These are phyloP conservation scores for Russula griseocarnosa DNA, from an alignment of 768 basidiomycete species.

Conservation along the genomic window DNA sequence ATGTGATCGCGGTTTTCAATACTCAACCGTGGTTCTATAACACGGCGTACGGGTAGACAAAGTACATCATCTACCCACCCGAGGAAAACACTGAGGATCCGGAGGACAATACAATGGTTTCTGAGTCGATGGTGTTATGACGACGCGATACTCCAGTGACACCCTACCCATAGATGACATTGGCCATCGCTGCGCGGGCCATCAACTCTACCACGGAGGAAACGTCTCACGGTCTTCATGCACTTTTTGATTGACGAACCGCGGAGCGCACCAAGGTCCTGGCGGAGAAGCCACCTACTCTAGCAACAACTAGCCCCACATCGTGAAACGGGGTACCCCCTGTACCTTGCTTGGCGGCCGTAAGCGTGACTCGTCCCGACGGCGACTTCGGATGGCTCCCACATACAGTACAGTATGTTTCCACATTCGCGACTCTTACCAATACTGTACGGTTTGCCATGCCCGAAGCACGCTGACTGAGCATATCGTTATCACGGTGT, in stretches of 20 bases:
- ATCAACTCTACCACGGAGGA: neutral
- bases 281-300: neutral
- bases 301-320: neutral
- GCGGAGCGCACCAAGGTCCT: neutral
- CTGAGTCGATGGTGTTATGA: neutral
- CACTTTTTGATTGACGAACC: neutral
- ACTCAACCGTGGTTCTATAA: neutral
- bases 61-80: neutral
- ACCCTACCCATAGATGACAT: too few relatives aligned
- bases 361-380: too few relatives aligned
- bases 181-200: too few relatives aligned
- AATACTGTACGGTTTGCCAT: neutral
- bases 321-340: neutral
- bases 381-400: neutral
- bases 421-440: neutral
- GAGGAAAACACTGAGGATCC: neutral
- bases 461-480: neutral
- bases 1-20: neutral
- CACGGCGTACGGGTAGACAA: neutral
- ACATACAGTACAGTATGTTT: neutral
- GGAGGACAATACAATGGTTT: neutral
- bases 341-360: neutral
- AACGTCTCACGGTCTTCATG: neutral
- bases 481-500: neutral
- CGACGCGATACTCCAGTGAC: neutral